Conservation (phyloP, 106 monocot species). For the Apostasia shenzhenica region DNA sequence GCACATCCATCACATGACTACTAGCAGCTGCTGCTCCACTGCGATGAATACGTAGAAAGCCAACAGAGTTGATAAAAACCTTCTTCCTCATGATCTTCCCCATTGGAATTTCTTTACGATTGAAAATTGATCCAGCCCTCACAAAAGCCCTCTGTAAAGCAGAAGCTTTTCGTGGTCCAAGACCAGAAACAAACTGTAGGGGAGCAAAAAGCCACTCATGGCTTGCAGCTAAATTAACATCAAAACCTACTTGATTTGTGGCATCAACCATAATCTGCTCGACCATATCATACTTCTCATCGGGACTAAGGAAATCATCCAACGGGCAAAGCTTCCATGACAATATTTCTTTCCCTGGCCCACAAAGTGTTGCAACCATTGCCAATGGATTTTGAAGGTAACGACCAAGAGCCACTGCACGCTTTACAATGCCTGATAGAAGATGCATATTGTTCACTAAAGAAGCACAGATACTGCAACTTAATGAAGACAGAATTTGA, state of each 20-base stretch:
- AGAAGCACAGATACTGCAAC: not conserved
- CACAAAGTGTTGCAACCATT: slow-evolving; percentile 95
- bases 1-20: slow-evolving; percentile 67
- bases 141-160: slow-evolving; percentile 77
- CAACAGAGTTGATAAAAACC: slow-evolving; percentile 77
- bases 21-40: slow-evolving; percentile 68
- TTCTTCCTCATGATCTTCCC: slow-evolving; percentile 73
- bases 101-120: slow-evolving; percentile 73
- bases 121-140: slow-evolving; percentile 62
- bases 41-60: slow-evolving; percentile 76
- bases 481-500: not conserved
- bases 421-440: slow-evolving; percentile 79
- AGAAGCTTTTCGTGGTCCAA: slow-evolving; percentile 88
- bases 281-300: slow-evolving; percentile 91
- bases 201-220: slow-evolving; percentile 97
- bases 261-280: slow-evolving; percentile 98
- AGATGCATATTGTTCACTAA: not conserved
- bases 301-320: slow-evolving; percentile 71
- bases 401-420: slow-evolving; percentile 90
- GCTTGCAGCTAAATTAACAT: slow-evolving; percentile 86
- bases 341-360: slow-evolving; percentile 81
- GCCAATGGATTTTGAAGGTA: slow-evolving; percentile 96
- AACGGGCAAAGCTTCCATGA: slow-evolving; percentile 91
- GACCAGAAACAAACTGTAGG: slow-evolving; percentile 85
- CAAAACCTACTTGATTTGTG: slow-evolving; percentile 87